Evolutionary conservation across 2,329 filamentous ascomycete genomes (phyloP).

Genomic region (Pseudomassariella vexata): DNA sequence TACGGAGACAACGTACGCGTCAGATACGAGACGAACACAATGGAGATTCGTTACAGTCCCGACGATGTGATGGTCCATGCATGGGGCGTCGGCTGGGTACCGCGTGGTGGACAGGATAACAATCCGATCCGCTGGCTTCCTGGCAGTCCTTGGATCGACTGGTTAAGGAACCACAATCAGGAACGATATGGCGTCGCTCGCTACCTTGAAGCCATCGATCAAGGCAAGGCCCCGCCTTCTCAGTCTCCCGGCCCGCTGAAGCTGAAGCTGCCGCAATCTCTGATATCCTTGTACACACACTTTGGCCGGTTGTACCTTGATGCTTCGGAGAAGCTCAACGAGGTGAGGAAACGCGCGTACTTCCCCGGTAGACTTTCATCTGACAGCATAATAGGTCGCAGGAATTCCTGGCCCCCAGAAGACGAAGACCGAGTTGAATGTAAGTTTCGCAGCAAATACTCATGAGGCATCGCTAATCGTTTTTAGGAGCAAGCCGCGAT

Average conservation of each 20-base stretch:
- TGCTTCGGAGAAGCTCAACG: not conserved
- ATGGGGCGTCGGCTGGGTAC: not conserved
- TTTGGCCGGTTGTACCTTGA: not conserved
- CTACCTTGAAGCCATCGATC: not conserved
- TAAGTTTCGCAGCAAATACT: not conserved
- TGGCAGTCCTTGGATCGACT: conserved; percentile 8
- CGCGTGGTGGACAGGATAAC: no score
- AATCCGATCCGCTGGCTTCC: conserved; percentile 5
- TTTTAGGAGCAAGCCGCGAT: conserved; percentile 1
- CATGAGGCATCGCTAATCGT: not conserved
- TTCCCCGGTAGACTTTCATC: no score
- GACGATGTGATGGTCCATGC: not conserved
- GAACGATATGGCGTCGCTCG: no score
- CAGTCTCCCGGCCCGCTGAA: not conserved
- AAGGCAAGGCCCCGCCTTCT: not conserved
- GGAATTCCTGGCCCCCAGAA: not conserved
- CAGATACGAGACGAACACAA: not conserved
- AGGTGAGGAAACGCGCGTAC: not conserved
- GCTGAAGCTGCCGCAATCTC: conserved; percentile 4
- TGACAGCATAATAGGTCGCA: no score
- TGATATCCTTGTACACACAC: not conserved
- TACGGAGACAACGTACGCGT: conserved; percentile 2
- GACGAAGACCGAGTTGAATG: not conserved
- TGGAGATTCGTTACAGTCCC: not conserved
- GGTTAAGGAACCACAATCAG: conserved; percentile 5